Conservation (phyloP, 2,329 filamentous ascomycete genomes). For the Xylaria sp. region DNA sequence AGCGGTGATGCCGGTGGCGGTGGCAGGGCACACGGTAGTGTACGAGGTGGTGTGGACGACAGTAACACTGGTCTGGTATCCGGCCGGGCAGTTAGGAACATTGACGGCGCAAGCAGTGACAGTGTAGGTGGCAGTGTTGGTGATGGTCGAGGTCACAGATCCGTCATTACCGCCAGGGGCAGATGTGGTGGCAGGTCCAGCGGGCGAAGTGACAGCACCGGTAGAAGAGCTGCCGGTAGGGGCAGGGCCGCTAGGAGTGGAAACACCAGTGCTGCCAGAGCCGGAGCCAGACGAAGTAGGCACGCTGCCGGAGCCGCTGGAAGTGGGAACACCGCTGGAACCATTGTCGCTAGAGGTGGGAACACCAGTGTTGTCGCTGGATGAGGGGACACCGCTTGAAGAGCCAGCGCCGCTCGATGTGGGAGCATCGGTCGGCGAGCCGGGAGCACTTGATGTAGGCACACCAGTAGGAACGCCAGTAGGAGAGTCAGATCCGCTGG, state of each 20-base stretch:
- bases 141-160: constrained; percentile 38
- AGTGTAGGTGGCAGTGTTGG: constrained; percentile 44
- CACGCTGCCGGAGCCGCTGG: neutral
- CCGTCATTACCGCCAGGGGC: constrained; percentile 18
- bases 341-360: neutral
- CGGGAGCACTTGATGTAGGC: neutral
- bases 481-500: neutral
- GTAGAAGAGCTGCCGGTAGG: constrained; percentile 16
- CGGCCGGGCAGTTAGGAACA: constrained; percentile 54
- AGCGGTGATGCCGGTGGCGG: constrained; percentile 43
- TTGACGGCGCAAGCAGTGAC: constrained; percentile 53
- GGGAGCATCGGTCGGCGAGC: neutral
- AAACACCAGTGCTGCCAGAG: constrained; percentile 4
- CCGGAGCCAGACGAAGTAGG: too few species aligned
- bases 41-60: constrained; percentile 49
- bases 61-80: constrained; percentile 50
- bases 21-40: constrained; percentile 48
- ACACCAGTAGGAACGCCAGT: neutral
- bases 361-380: neutral
- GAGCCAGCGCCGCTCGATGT: neutral
- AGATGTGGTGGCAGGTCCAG: constrained; percentile 21
- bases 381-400: neutral
- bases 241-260: constrained; percentile 25
- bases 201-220: neutral
- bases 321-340: constrained; percentile 8